Percentiles rank a stretch among this genome's conserved stretches.
Evolutionary conservation across 1,284 basidiomycete genomes (phyloP).

Genomic region (Trichosporon sp.): DNA sequence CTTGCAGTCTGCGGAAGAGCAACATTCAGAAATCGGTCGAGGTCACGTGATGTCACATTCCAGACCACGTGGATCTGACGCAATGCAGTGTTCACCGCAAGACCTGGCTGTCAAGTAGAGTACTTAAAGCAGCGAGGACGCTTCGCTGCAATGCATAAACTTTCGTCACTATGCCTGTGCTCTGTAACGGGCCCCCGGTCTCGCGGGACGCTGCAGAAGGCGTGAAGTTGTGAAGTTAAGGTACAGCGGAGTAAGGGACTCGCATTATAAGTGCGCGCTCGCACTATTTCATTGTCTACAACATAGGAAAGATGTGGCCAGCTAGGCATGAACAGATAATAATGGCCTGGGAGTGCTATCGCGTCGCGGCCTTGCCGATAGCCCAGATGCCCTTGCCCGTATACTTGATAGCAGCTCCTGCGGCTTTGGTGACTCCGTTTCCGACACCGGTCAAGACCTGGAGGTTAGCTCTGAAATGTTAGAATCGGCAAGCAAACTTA

Average conservation of each 20-base stretch:
- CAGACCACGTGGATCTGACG: not conserved
- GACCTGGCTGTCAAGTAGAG: no score
- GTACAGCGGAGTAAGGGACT: not conserved
- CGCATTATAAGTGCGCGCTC: not conserved
- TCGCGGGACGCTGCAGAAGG: not conserved
- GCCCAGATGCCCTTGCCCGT: conserved; percentile 24
- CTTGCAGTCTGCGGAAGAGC: not conserved
- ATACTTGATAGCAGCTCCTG: conserved; percentile 19
- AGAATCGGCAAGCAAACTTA: not conserved
- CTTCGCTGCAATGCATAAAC: no score
- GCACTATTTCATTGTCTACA: not conserved
- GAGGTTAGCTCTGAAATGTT: not conserved
- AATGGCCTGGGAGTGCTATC: not conserved
- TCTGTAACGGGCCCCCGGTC: not conserved
- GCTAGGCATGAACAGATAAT: not conserved
- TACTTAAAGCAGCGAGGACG: no score
- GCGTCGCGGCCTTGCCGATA: conserved; percentile 18
- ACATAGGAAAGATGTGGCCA: not conserved
- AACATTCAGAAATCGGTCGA: not conserved
- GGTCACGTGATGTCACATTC: not conserved
- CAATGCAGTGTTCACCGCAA: not conserved
- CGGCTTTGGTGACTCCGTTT: conserved; percentile 16
- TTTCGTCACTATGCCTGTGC: not conserved
- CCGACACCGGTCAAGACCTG: conserved; percentile 17
- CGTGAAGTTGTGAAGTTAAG: not conserved